These are phyloP conservation scores for Globisporangium orthogonon DNA, from an alignment of 352 stramenopile species.

Conservation along the genomic window DNA sequence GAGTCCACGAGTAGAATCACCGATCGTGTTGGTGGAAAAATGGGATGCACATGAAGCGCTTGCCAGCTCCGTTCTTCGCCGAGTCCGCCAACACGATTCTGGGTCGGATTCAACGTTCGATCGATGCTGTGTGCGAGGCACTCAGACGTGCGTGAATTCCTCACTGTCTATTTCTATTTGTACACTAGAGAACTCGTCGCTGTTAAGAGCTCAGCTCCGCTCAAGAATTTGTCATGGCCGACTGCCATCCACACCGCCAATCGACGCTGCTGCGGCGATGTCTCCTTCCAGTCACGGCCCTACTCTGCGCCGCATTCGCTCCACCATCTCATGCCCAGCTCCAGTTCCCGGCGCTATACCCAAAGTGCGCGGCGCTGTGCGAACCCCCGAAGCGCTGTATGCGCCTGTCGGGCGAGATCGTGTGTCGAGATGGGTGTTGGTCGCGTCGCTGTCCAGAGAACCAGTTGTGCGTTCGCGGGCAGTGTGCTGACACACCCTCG, in stretches of 20 bases:
- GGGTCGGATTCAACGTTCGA: too few relatives aligned
- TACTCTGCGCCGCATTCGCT: not conserved
- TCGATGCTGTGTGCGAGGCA: too few relatives aligned
- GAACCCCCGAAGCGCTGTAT: conserved; percentile 1
- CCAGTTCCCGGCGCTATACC: conserved; percentile 1
- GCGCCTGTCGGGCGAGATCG: conserved; percentile 1
- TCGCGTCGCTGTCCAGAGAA: not conserved
- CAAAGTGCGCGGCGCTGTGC: not conserved
- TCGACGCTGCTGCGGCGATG: not conserved
- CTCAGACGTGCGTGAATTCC: too few relatives aligned
- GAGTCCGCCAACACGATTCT: too few relatives aligned
- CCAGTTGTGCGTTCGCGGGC: not conserved
- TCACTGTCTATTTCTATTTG: too few relatives aligned
- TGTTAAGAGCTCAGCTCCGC: too few relatives aligned
- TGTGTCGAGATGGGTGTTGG: conserved; percentile 1
- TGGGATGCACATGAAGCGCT: too few relatives aligned
- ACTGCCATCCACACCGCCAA: not conserved
- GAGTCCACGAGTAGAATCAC: too few relatives aligned
- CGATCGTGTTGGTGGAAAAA: too few relatives aligned
- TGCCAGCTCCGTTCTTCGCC: too few relatives aligned
- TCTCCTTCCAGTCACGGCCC: not conserved
- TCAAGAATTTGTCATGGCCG: not conserved
- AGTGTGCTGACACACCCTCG: not conserved
- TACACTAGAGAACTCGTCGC: too few relatives aligned
- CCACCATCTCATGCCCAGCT: not conserved